A percentile compares a stretch with the other conserved stretches of the same genome.
Conservation (phyloP, 225 moss, liverwort and hornwort genomes). For the Straminergon stramineum region DNA sequence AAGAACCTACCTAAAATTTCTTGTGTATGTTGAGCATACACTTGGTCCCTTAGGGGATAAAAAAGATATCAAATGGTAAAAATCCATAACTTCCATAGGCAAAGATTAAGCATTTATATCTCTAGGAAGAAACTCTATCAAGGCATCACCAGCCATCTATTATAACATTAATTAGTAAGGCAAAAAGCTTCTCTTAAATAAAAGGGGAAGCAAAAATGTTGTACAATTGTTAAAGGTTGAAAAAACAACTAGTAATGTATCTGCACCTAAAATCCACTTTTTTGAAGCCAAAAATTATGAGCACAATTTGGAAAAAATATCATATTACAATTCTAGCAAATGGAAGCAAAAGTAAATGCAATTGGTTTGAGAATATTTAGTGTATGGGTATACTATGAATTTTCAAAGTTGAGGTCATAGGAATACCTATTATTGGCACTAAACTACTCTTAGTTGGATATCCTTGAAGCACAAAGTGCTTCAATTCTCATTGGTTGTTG, state of each 20-base stretch:
- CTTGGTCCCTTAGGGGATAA: too few relatives aligned
- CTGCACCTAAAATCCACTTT: accelerated
- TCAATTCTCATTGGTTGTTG: neutral
- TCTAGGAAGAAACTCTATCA: neutral
- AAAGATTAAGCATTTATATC: neutral
- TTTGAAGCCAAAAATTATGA: neutral
- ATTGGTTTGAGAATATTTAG: neutral
- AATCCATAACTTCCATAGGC: neutral
- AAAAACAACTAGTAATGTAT: neutral
- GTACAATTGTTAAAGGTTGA: neutral
- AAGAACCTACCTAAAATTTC: too few relatives aligned
- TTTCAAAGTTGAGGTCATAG: neutral
- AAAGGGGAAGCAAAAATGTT: neutral
- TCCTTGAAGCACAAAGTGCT: neutral
- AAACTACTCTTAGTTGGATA: accelerated
- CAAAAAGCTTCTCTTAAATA: too few relatives aligned
- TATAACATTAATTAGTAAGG: neutral
- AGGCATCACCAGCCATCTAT: neutral
- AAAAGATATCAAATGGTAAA: neutral
- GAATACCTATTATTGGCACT: neutral
- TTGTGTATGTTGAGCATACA: too few relatives aligned
- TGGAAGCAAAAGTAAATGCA: neutral
- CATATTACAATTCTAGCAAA: neutral
- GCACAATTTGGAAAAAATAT: accelerated
- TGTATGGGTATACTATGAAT: neutral